Conservation (phyloP, 2,329 filamentous ascomycete genomes). For the Aspergillus costaricaensis region DNA sequence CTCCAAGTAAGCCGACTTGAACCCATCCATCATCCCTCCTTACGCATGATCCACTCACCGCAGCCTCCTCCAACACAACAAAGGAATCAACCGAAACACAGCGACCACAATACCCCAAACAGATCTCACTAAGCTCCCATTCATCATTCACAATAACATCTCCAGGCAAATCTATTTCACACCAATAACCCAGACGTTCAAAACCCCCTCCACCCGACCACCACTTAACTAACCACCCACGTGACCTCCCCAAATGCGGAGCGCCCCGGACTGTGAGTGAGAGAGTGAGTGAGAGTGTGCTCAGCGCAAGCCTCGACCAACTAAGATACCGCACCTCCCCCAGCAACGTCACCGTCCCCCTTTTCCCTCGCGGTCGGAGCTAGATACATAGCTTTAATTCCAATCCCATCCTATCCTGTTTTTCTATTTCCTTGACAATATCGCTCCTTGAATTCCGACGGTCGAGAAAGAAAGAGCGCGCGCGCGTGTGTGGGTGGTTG, state of each 20-base stretch:
- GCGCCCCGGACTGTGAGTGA: slow-evolving; percentile 8
- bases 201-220: neutral
- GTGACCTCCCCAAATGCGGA: slow-evolving; percentile 20
- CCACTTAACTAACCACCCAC: slow-evolving; percentile 3
- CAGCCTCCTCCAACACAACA: neutral
- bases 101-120: neutral
- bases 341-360: neutral
- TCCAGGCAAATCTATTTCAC: neutral
- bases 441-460: neutral
- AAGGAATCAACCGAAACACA: neutral
- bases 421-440: neutral
- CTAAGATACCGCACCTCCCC: neutral
- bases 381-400: neutral
- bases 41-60: neutral
- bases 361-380: neutral
- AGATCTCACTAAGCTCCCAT: too few species aligned
- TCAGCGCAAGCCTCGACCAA: slow-evolving; percentile 4
- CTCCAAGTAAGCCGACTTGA: neutral
- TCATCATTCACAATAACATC: neutral
- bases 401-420: neutral
- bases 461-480: neutral
- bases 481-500: neutral
- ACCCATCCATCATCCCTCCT: neutral
- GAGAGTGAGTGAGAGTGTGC: neutral
- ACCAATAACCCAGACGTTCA: neutral